Conservation (phyloP, 1,139 yeast species). For the Debaryomycetaceae sp. region DNA sequence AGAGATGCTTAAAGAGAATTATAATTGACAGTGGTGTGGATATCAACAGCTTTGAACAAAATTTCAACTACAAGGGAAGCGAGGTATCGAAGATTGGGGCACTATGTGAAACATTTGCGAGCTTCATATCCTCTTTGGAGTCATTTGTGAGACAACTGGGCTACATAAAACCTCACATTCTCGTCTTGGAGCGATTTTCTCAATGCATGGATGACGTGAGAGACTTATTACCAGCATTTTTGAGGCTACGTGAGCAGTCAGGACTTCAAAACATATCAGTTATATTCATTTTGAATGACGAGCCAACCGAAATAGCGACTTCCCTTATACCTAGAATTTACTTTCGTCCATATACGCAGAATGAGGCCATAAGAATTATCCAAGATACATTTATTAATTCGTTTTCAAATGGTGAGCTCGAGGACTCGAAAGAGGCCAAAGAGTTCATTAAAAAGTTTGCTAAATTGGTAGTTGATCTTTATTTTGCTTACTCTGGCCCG, state of each 20-base stretch:
- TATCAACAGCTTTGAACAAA: slow-evolving; percentile 8
- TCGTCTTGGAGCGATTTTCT: slow-evolving; percentile 60
- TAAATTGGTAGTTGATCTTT: slow-evolving; percentile 50
- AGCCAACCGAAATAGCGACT: slow-evolving; percentile 46
- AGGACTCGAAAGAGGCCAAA: slow-evolving; percentile 13
- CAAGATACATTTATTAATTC: slow-evolving; percentile 22
- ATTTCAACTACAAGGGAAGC: slow-evolving; percentile 16
- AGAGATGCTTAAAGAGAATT: slow-evolving; percentile 30
- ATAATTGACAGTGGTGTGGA: slow-evolving; percentile 26
- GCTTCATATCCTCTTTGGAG: slow-evolving; percentile 41
- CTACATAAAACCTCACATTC: slow-evolving; percentile 42
- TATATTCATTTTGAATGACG: slow-evolving; percentile 36
- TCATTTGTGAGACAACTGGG: slow-evolving; percentile 29
- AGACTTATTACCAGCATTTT: slow-evolving; percentile 45
- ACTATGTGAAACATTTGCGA: slow-evolving; percentile 45
- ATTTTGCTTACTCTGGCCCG: slow-evolving; percentile 52
- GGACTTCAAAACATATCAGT: slow-evolving; percentile 27
- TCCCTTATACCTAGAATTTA: slow-evolving; percentile 48
- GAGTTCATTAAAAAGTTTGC: slow-evolving; percentile 50
- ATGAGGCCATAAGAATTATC: slow-evolving; percentile 38
- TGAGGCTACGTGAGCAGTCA: slow-evolving; percentile 44
- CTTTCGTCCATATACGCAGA: slow-evolving; percentile 45
- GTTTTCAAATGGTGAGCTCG: slow-evolving; percentile 25
- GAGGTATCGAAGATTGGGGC: slow-evolving; percentile 16
- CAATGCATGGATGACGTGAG: slow-evolving; percentile 48